Evolutionary conservation across 441 rosid genomes (phyloP), one percentile per base, ranked within the genome.

Genomic region (Cnidoscolus chayamansa): DNA sequence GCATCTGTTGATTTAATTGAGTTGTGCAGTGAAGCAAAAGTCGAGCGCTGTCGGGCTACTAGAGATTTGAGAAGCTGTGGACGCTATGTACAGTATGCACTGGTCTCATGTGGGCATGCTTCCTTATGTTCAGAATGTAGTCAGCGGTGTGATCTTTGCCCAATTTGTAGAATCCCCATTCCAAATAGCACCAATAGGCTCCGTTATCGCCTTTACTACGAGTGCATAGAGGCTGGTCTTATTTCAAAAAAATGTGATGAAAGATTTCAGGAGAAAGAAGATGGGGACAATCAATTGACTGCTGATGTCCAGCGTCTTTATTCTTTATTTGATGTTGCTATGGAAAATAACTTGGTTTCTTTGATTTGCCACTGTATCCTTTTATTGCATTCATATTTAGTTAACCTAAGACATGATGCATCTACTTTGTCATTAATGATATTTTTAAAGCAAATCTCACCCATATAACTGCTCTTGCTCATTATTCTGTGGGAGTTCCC

Each of bases 311-410:
- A 81, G 70, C 97, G 93, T 54, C 93, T 94, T 63, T 90, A 87
- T 80, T 85, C 96, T 31, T 81, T 94, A 54, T 92, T 94, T 74
- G 97, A 94, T 75, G 90, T 91, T 66, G 96, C 98, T 64, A 70
- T 92, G 86, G 91, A 87, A 80, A 94, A 89, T 80, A 90, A 87
- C 85, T 78, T 88, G 85, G 90, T 81, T 72, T 92, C 96, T 69
- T 75, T 92, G 78, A 84, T 94, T 71, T 90, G 93, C 75, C 97
- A 90, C 74, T 94, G 99, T 94, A 94, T 94, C 94, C 96, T 57
- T 77, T 68, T 45, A 51, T 61, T 67, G 63, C 57, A 16, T 74
- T 48, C 30, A 3, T 54, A 19, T 58, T n/a, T 50, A 35, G 15
- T 56, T 53, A n/a, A 32, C 48, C 30, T 1, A 58, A 65, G 10